Percentiles rank a stretch among this genome's conserved stretches.
phyloP scores from a whole-genome alignment of 2,329 filamentous ascomycete genomes.

The Pseudogymnoascus sp. region DNA sequence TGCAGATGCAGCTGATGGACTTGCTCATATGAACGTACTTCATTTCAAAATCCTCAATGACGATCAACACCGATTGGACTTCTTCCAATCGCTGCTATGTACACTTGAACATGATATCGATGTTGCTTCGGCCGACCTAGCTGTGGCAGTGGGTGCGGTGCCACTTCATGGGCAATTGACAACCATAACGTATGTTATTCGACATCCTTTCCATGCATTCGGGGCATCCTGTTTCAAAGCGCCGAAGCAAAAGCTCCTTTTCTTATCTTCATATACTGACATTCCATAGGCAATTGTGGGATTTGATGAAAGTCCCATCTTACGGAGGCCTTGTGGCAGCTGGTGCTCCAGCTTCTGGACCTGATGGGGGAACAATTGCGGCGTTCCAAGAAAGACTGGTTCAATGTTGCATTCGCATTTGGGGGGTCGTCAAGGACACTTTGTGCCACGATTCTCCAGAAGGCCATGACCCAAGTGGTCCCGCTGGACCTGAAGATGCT shows the following conservation, averaged over 20 bases:
- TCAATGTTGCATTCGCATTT: conserved; percentile 57
- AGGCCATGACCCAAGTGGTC: conserved; percentile 69
- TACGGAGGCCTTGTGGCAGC: conserved; percentile 9
- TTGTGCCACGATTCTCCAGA: conserved; percentile 94
- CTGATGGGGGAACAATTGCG: not conserved
- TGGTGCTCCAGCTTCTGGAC: conserved; percentile 12
- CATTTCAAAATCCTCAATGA: conserved; percentile 50
- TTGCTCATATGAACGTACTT: conserved; percentile 68
- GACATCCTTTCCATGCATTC: not conserved
- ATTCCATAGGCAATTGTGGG: conserved; percentile 1
- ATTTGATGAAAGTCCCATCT: conserved; percentile 10
- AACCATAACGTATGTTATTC: conserved; percentile 47
- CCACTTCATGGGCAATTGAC: conserved; percentile 65
- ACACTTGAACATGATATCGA: conserved; percentile 57
- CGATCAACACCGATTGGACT: conserved; percentile 35
- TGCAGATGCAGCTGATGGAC: conserved; percentile 86
- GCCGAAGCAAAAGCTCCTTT: not conserved
- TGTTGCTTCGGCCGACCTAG: conserved; percentile 56
- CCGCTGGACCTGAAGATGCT: conserved; percentile 62
- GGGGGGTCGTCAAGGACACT: conserved; percentile 65
- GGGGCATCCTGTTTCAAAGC: not conserved
- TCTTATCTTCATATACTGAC: not conserved
- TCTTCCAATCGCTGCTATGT: conserved; percentile 51
- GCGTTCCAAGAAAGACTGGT: conserved; percentile 47
- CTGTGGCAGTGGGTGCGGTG: conserved; percentile 54